Evolutionary conservation across 805 yeast species (phyloP).

Genomic region (Torulaspora delbrueckii): DNA sequence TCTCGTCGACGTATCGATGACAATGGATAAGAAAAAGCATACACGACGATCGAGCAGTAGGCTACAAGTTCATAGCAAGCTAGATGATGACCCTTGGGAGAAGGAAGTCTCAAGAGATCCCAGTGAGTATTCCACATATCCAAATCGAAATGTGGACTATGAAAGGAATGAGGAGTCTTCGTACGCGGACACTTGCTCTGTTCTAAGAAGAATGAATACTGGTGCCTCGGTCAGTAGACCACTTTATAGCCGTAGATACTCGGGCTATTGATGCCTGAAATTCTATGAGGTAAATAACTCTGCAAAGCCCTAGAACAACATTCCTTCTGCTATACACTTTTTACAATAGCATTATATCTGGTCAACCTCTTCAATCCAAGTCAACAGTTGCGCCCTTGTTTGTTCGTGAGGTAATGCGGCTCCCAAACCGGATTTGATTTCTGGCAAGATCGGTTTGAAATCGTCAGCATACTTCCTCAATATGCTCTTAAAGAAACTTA

Average conservation of each 20-base stretch:
- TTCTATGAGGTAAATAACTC: background rate
- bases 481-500: constrained; percentile 38
- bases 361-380: constrained; percentile 36
- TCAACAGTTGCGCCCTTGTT: constrained; percentile 26
- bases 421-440: constrained; percentile 35
- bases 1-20: constrained; percentile 29
- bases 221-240: constrained; percentile 21
- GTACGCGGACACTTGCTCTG: constrained; percentile 14
- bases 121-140: constrained; percentile 6
- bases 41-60: constrained; percentile 5
- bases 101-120: constrained; percentile 9
- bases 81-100: constrained; percentile 13
- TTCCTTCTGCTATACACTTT: constrained; percentile 1
- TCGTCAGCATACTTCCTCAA: constrained; percentile 45
- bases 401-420: constrained; percentile 33
- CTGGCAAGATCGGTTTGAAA: constrained; percentile 31
- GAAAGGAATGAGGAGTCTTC: constrained; percentile 11
- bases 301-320: background rate
- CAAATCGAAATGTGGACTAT: constrained; percentile 1
- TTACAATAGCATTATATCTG: constrained; percentile 14
- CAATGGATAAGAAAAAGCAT: constrained; percentile 14
- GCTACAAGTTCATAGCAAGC: constrained; percentile 12
- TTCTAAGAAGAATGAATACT: constrained; percentile 18
- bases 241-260: background rate
- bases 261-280: background rate